A percentile compares a stretch with the other conserved stretches of the same genome.
Conservation (phyloP, 345 rosid species). For the Eucalyptus polybractea region DNA sequence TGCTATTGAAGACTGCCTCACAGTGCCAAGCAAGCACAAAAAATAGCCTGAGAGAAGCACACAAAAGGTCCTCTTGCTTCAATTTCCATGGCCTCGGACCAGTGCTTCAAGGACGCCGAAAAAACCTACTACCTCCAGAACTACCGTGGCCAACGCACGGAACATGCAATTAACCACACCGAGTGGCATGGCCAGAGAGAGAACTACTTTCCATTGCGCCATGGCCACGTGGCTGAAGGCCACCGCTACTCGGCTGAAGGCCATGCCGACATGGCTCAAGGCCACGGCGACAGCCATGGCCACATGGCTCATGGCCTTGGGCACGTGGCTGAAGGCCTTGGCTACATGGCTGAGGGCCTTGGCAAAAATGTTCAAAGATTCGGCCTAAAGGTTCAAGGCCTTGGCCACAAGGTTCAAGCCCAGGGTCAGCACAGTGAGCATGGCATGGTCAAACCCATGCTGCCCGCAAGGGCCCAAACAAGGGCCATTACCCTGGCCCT, state of each 20-base stretch:
- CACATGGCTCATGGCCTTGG: background rate
- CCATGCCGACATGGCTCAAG: too few relatives aligned
- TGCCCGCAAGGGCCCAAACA: background rate
- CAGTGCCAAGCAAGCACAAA: background rate
- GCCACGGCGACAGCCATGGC: background rate
- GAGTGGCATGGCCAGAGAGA: background rate
- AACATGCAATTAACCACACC: background rate
- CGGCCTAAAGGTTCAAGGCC: background rate
- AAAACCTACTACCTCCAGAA: background rate
- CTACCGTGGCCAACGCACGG: background rate
- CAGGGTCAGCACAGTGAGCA: background rate
- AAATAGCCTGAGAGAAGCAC: background rate
- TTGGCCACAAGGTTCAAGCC: background rate
- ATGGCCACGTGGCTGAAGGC: background rate
- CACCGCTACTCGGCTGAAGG: too few relatives aligned
- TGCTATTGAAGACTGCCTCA: background rate
- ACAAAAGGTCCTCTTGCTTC: background rate
- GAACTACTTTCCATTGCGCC: background rate
- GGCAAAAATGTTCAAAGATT: too few relatives aligned
- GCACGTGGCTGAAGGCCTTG: background rate
- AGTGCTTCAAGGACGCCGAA: background rate
- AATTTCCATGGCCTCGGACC: constrained; percentile 1
- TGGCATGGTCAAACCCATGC: background rate
- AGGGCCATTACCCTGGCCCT: background rate
- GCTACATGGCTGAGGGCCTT: background rate